These are phyloP conservation scores for Penicillium polonicum DNA, from an alignment of 2,329 filamentous ascomycete species.

Conservation along the genomic window DNA sequence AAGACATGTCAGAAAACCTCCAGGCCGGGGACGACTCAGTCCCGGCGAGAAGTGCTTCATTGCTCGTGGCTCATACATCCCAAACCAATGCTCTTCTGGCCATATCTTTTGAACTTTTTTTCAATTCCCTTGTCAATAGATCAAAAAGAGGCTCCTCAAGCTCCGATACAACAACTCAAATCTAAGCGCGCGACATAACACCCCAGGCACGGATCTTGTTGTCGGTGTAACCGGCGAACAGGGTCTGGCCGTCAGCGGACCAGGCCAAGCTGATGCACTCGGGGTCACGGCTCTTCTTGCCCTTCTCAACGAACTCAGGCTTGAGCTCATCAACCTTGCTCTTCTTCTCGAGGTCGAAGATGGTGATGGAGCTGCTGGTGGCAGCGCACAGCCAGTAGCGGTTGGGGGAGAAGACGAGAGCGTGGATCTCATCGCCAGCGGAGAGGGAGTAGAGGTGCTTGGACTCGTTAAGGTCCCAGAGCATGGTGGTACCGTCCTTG, in stretches of 20 bases:
- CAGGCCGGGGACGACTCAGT: constrained; percentile 17
- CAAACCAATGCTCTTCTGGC: constrained; percentile 36
- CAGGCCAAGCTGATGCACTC: constrained; percentile 97
- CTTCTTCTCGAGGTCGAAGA: constrained; percentile 99
- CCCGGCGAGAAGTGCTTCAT: constrained; percentile 38
- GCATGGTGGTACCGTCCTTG: constrained; percentile 99
- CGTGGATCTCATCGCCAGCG: constrained; percentile 99
- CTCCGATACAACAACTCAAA: constrained; percentile 26
- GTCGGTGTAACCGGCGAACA: constrained; percentile 99
- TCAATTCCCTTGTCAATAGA: constrained; percentile 33
- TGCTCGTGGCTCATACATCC: constrained; percentile 48
- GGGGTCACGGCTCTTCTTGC: constrained; percentile 98
- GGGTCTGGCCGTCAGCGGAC: constrained; percentile 96
- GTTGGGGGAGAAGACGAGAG: constrained; percentile 99
- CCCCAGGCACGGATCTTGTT: constrained; percentile 98
- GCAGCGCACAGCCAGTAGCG: constrained; percentile 99
- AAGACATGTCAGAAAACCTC: constrained; percentile 40
- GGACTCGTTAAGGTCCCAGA: constrained; percentile 99
- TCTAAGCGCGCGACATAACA: constrained; percentile 89
- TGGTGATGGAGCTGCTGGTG: constrained; percentile 97
- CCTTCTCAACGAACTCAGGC: constrained; percentile 91
- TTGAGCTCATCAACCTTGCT: constrained; percentile 99
- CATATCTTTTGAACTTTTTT: constrained; percentile 36
- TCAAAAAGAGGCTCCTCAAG: constrained; percentile 31
- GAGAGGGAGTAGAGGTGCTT: constrained; percentile 99